Evolutionary conservation across 306 rosid genomes (phyloP).

Genomic region (Ormosia emarginata): DNA sequence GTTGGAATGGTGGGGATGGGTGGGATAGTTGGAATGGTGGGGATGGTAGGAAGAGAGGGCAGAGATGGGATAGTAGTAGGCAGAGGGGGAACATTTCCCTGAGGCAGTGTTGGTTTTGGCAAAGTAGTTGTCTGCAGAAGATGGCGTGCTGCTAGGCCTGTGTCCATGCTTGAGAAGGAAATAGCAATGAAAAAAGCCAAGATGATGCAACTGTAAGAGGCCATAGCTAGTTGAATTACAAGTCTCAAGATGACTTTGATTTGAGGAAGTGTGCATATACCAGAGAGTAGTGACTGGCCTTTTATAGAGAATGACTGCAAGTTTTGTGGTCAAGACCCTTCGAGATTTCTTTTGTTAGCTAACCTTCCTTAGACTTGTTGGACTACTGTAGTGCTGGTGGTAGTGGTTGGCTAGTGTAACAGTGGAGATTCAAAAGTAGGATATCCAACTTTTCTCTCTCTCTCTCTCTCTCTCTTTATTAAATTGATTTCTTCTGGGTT

Average conservation of each 20-base stretch:
- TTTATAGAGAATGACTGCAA: not conserved
- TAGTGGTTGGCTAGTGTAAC: not conserved
- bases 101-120: constrained; percentile 1
- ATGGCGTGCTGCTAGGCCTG: not conserved
- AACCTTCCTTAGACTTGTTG: not conserved
- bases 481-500: not conserved
- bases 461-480: not conserved
- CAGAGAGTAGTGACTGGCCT: not conserved
- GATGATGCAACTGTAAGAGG: not conserved
- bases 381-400: not conserved
- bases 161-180: constrained; percentile 14
- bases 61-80: constrained; percentile 6
- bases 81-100: not conserved
- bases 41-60: constrained; percentile 1
- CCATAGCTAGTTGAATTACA: not conserved
- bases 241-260: not conserved
- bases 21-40: constrained; percentile 3
- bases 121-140: not conserved
- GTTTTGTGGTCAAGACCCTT: not conserved
- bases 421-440: not conserved
- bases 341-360: not conserved
- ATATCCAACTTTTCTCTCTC: not conserved
- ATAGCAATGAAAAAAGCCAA: constrained; percentile 6
- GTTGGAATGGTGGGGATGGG: constrained; percentile 8
- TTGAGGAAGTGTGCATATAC: not conserved